Conservation (phyloP, 1,284 basidiomycete genomes). For the Fomitopsis palustris region DNA sequence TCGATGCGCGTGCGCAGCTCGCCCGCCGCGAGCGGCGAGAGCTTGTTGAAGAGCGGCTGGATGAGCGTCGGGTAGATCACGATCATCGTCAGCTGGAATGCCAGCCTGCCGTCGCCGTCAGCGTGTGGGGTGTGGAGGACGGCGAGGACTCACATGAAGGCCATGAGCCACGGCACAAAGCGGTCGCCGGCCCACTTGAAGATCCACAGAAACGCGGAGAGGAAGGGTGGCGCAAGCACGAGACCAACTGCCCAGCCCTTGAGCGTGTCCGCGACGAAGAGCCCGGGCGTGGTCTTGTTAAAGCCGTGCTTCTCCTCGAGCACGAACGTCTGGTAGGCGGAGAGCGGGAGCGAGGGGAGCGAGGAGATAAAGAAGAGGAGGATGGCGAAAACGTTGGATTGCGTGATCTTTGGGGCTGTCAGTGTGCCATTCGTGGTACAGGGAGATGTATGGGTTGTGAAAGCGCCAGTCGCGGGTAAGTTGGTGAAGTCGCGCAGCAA, state of each 20-base stretch:
- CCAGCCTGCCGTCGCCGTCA: conserved; percentile 45
- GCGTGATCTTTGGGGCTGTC: conserved; percentile 56
- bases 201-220: conserved; percentile 84
- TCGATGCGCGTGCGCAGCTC: conserved; percentile 77
- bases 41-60: conserved; percentile 96
- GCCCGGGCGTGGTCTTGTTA: conserved; percentile 83
- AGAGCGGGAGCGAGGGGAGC: conserved; percentile 70
- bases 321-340: conserved; percentile 87
- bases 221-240: conserved; percentile 83
- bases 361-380: conserved; percentile 66
- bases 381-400: conserved; percentile 80
- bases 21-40: conserved; percentile 79
- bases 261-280: conserved; percentile 78
- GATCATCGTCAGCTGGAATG: conserved; percentile 84
- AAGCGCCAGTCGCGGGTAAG: too few relatives aligned
- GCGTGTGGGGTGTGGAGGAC: background rate
- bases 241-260: conserved; percentile 79
- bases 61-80: conserved; percentile 88
- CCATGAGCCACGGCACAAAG: conserved; percentile 89
- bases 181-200: conserved; percentile 91
- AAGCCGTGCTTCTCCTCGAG: conserved; percentile 95
- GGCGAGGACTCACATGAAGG: conserved; percentile 57
- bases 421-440: background rate
- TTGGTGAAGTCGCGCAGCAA: too few relatives aligned
- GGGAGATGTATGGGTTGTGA: background rate